A percentile compares a stretch with the other conserved stretches of the same genome.
These are phyloP conservation scores for Albophoma yamanashiensis DNA, from an alignment of 2,329 filamentous ascomycete genomes.

Conservation along the genomic window DNA sequence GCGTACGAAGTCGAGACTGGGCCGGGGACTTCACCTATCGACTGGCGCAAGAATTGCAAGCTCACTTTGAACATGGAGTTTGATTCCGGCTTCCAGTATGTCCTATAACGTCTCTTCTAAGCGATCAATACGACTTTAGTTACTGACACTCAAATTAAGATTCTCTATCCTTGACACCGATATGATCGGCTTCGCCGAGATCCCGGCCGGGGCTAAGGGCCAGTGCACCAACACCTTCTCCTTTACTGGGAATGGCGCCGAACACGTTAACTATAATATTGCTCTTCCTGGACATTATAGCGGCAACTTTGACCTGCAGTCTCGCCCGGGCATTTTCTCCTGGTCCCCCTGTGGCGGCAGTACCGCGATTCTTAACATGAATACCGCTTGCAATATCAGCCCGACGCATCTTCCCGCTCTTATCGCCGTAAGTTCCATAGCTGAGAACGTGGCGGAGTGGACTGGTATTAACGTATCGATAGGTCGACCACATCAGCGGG, in stretches of 20 bases:
- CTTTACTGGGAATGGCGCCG: slow-evolving; percentile 12
- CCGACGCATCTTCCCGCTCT: slow-evolving; percentile 11
- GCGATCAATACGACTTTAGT: neutral
- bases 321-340: slow-evolving; percentile 7
- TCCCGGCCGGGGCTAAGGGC: slow-evolving; percentile 10
- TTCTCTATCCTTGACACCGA: slow-evolving; percentile 14
- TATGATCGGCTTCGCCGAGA: slow-evolving; percentile 16
- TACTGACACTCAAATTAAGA: slow-evolving; percentile 1
- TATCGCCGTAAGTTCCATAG: slow-evolving; percentile 11
- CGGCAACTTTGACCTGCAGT: slow-evolving; percentile 11
- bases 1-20: slow-evolving; percentile 13
- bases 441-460: neutral
- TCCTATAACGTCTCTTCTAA: too few relatives aligned
- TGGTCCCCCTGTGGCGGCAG: slow-evolving; percentile 15
- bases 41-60: slow-evolving; percentile 18
- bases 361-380: slow-evolving; percentile 17
- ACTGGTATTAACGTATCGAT: neutral
- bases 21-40: slow-evolving; percentile 8
- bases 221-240: slow-evolving; percentile 15
- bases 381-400: slow-evolving; percentile 13
- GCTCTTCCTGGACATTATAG: slow-evolving; percentile 9
- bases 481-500: slow-evolving; percentile 15
- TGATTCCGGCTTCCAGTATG: slow-evolving; percentile 13
- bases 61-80: slow-evolving; percentile 15
- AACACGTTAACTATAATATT: slow-evolving; percentile 9